phyloP scores from a whole-genome alignment of 164 flowering plant species.

The Annona squamosa region DNA sequence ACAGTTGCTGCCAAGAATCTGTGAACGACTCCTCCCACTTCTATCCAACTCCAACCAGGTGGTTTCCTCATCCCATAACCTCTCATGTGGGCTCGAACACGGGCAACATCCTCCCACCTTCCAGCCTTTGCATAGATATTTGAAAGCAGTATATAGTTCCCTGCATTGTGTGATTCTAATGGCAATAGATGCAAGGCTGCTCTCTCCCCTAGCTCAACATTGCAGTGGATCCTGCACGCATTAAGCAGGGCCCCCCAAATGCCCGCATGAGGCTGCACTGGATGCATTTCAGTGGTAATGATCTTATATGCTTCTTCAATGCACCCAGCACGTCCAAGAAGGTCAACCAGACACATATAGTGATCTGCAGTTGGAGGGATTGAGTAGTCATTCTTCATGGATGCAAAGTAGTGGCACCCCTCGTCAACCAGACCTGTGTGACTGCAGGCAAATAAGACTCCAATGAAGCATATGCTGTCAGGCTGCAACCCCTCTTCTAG shows the following conservation, averaged over 20 bases:
- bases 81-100: conserved; percentile 17
- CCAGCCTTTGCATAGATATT: conserved; percentile 18
- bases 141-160: conserved; percentile 20
- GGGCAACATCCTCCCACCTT: conserved; percentile 14
- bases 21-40: conserved; percentile 7
- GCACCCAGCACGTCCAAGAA: conserved; percentile 20
- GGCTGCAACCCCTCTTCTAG: conserved; percentile 14
- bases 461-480: conserved; percentile 19
- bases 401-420: conserved; percentile 13
- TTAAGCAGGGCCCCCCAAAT: conserved; percentile 22
- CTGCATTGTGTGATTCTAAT: conserved; percentile 21
- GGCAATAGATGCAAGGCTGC: conserved; percentile 15
- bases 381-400: conserved; percentile 17
- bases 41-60: conserved; percentile 21
- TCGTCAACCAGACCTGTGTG: conserved; percentile 19
- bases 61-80: conserved; percentile 10
- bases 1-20: conserved; percentile 10
- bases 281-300: conserved; percentile 12
- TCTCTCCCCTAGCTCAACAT: conserved; percentile 17
- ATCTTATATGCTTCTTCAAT: conserved; percentile 15
- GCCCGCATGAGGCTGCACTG: conserved; percentile 20
- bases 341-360: conserved; percentile 22
- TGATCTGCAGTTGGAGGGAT: conserved; percentile 22
- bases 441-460: conserved; percentile 19
- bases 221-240: conserved; percentile 13